Evolutionary conservation across 2,329 filamentous ascomycete species (phyloP).

Genomic region (Lasiodiplodia sp.): DNA sequence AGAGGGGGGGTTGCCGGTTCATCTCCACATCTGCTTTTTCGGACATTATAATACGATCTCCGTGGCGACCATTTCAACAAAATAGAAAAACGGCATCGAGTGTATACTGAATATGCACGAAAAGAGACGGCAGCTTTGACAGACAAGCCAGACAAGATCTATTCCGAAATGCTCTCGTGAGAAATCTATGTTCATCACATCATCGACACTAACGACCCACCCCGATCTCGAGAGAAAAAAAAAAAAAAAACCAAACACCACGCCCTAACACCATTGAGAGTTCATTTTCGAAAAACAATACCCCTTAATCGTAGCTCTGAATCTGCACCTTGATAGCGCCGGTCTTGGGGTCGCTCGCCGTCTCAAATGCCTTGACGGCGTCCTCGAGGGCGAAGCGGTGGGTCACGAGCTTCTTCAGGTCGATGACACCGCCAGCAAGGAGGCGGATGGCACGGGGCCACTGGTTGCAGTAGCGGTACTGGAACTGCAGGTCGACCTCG

Average conservation of each 20-base stretch:
- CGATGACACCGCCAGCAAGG: slow-evolving; percentile 82
- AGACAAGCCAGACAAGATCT: background rate
- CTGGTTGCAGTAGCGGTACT: slow-evolving; percentile 95
- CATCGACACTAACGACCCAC: background rate
- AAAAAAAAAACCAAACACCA: background rate
- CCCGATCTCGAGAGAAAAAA: background rate
- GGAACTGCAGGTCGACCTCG: slow-evolving; percentile 94
- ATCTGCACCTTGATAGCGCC: slow-evolving; percentile 99
- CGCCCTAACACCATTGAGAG: background rate
- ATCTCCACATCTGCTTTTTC: background rate
- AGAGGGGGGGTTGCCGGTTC: no score
- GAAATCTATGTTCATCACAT: slow-evolving; percentile 20
- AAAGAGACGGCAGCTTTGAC: background rate
- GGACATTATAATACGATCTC: background rate
- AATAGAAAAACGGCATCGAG: background rate
- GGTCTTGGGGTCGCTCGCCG: slow-evolving; percentile 84
- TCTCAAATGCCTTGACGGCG: slow-evolving; percentile 87
- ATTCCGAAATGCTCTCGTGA: slow-evolving; percentile 8
- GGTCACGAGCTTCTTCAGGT: slow-evolving; percentile 83
- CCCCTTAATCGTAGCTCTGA: slow-evolving; percentile 58
- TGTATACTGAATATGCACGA: background rate
- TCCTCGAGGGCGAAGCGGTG: slow-evolving; percentile 88
- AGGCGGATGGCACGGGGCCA: slow-evolving; percentile 94
- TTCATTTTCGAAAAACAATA: background rate
- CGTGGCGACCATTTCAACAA: no score